Evolutionary conservation across 768 basidiomycete species (phyloP), one percentile per base, ranked within the genome.

Genomic region (Podaxis pistillaris): DNA sequence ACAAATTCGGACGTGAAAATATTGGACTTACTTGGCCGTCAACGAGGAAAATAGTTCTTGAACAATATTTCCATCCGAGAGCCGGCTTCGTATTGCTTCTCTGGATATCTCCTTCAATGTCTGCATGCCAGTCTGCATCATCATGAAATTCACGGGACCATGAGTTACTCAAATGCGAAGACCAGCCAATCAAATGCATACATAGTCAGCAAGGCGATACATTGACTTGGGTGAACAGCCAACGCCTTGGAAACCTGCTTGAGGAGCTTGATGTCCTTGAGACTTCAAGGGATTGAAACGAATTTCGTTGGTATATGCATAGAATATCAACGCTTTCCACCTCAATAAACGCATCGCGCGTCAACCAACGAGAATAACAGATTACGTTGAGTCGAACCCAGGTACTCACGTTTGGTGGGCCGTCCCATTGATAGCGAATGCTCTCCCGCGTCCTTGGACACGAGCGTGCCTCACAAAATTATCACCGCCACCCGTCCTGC

Each of bases 171-270:
- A 1, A 6, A 8, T 6, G 6, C 7, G n/a, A 19, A 13, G 17
- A 22, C 4, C n/a, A 19, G 19, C 13, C 7, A 28, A 9, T 37
- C 15, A 17, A 17, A 52, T 28, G 30, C 24, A 64, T 57, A 75
- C 74, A 22, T 33, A 66, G 17, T 13, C 37, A 26, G 74, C 74
- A 5, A 75, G 68, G 56, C 75, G 71, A 66, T 75, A 76, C 76
- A 76, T 76, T 11, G 74, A 75, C 67, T 76, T 75, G 60, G 75
- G 74, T 11, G 74, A 76, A 36, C 74, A 75, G 22, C 49, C 58
- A 44, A 63, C 26, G 5, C 4, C 47, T 49, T 22, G n/a, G 33
- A 36, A 30, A 26, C 9, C 22, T 46, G 22, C 46, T 36, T 15
- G 22, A 41, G 17, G 12, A 15, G n/a, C 22, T 33, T 26, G 30